Conservation (phyloP, 2,329 filamentous ascomycete genomes). For the Penicillium sp. region DNA sequence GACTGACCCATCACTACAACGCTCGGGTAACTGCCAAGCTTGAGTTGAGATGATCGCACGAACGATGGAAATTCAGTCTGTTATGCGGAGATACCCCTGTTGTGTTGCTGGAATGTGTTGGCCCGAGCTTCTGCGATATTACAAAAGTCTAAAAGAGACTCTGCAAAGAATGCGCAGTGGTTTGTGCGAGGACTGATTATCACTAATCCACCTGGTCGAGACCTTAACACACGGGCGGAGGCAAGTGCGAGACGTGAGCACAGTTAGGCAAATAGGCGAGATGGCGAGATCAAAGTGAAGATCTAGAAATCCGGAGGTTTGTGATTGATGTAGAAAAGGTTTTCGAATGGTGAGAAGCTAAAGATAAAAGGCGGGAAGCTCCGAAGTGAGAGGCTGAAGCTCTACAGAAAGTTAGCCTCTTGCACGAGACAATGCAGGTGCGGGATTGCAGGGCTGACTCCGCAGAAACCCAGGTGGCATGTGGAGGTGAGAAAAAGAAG, state of each 20-base stretch:
- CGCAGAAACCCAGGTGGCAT: conserved; percentile 19
- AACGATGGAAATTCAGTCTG: conserved; percentile 23
- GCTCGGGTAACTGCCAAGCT: conserved; percentile 35
- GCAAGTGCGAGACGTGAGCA: background rate
- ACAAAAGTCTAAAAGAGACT: conserved; percentile 12
- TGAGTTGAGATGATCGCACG: conserved; percentile 22
- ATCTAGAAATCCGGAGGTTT: background rate
- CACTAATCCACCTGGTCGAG: background rate
- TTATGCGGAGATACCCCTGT: conserved; percentile 24
- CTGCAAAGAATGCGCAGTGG: background rate
- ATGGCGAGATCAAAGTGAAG: background rate
- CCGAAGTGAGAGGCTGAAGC: conserved; percentile 5
- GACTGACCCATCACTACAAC: conserved; percentile 50
- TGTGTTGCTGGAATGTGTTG: conserved; percentile 32
- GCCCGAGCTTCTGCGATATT: conserved; percentile 23
- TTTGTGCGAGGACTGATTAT: background rate
- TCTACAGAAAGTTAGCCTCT: conserved; percentile 20
- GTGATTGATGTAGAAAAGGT: background rate
- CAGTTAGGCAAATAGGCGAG: background rate
- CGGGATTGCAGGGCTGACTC: conserved; percentile 17
- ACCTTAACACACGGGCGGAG: background rate
- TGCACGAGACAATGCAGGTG: conserved; percentile 8
- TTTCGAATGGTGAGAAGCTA: conserved; percentile 3
- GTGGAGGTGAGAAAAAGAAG: conserved; percentile 22
- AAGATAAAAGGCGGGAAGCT: conserved; percentile 1